Base-by-base conservation (phyloP, 2,329 filamentous ascomycete genomes). In the Scedosporium aurantiacum region DNA sequence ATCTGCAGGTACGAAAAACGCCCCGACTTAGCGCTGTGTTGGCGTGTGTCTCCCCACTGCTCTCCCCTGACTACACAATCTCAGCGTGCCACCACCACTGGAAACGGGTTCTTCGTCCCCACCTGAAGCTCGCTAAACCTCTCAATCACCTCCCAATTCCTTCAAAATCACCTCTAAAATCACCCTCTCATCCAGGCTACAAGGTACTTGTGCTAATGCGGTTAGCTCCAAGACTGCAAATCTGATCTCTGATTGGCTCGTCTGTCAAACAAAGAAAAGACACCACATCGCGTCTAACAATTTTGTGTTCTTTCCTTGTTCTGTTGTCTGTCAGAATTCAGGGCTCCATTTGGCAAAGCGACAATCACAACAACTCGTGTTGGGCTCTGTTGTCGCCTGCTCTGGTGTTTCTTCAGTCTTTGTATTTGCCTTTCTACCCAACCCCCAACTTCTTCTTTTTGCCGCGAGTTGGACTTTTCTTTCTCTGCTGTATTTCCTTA, bases 171-270 rank as follows among this genome's bases (percentile, higher is more conserved):
- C n/a, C 43, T n/a, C 43, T 41, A n/a, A 37, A 37, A 37, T 37
- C 32, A 12, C 32, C 32, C 10, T 37, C 32, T 37, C 1, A 37
- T 37, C 12, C 10, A 37, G 32, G 32, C 32, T 37, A 47, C 43
- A 23, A 54, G 50, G 50, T 54, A 54, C 50, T 54, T 54, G 50
- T 54, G 50, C 50, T 54, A 54, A 54, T 54, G 50, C 50, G 23
- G 50, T 54, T 23, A 54, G 50, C 50, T 18, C 50, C 16, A 25
- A 23, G 50, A 14, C 23, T 6, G 23, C 10, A 23, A 18, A 27
- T 54, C 50, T 27, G 23, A 25, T 25, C 23, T 54, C 21, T 54
- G 21, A 54, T 54, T 54, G 50, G 50, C 21, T 54, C 50, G 12
- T 54, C 16, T 14, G 12, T 25, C 50, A 23, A 54, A 21, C n/a